Evolutionary conservation across 305 asterid species (phyloP).

Genomic region (Coffea humblotiana): DNA sequence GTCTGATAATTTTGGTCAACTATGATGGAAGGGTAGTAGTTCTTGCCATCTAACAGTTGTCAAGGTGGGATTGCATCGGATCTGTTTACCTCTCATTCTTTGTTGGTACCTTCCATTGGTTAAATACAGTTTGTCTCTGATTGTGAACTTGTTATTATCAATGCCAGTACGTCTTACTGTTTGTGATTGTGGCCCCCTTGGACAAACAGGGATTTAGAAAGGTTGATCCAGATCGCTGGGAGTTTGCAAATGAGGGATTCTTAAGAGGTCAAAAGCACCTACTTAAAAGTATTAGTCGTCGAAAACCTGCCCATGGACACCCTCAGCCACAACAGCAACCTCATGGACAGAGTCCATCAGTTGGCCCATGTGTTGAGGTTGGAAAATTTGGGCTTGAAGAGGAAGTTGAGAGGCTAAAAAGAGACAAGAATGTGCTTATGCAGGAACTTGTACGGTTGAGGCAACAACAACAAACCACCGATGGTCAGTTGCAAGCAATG

Average conservation of each 20-base stretch:
- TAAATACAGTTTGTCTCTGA: not conserved
- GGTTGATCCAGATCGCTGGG: slow-evolving; percentile 95
- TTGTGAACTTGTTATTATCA: not conserved
- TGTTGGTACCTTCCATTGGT: not conserved
- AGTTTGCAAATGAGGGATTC: slow-evolving; percentile 92
- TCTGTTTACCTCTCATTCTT: not conserved
- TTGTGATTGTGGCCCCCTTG: slow-evolving; percentile 2
- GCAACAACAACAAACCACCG: slow-evolving; percentile 89
- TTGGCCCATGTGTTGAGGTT: slow-evolving; percentile 83
- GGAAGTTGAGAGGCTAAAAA: slow-evolving; percentile 86
- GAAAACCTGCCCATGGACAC: slow-evolving; percentile 78
- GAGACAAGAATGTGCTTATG: slow-evolving; percentile 94
- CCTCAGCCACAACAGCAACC: slow-evolving; percentile 64
- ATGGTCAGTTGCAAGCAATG: slow-evolving; percentile 65
- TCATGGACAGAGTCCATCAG: slow-evolving; percentile 54
- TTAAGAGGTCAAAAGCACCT: slow-evolving; percentile 87
- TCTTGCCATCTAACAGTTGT: not conserved
- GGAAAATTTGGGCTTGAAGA: slow-evolving; percentile 91
- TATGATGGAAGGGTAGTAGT: not conserved
- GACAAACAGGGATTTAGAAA: slow-evolving; percentile 77
- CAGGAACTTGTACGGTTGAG: slow-evolving; percentile 84
- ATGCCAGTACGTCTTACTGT: not conserved
- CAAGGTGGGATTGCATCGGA: not conserved
- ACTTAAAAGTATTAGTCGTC: slow-evolving; percentile 67
- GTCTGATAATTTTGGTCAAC: not conserved